These are phyloP conservation scores for Colletotrichum tanaceti DNA, from an alignment of 2,329 filamentous ascomycete species.

Conservation along the genomic window DNA sequence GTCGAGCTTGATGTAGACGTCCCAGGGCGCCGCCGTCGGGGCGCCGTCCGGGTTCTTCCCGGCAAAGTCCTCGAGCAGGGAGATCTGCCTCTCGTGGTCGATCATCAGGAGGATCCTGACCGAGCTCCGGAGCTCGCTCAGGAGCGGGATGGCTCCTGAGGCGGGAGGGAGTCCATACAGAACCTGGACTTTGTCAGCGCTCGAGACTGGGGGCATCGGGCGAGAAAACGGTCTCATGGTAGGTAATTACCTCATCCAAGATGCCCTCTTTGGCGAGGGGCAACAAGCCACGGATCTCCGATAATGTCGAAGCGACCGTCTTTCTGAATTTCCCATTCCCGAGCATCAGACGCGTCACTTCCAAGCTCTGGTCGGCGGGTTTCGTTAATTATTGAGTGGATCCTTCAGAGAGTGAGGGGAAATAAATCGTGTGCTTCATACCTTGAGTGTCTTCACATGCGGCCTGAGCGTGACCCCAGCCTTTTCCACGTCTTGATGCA, in stretches of 20 bases:
- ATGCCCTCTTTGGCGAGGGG: slow-evolving; percentile 53
- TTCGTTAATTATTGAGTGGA: rapidly evolving
- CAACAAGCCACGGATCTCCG: slow-evolving; percentile 54
- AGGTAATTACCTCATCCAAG: too few relatives aligned
- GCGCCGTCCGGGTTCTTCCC: slow-evolving; percentile 6
- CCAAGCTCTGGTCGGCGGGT: slow-evolving; percentile 46
- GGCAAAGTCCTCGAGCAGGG: slow-evolving; percentile 45
- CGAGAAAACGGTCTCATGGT: too few relatives aligned
- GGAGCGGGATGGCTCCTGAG: slow-evolving; percentile 47
- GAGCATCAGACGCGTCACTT: slow-evolving; percentile 56
- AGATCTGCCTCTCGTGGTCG: slow-evolving; percentile 51
- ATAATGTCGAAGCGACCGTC: slow-evolving; percentile 55
- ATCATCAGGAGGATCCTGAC: slow-evolving; percentile 53
- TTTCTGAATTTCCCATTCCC: slow-evolving; percentile 51
- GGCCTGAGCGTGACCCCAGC: slow-evolving; percentile 54
- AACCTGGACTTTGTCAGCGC: slow-evolving; percentile 41
- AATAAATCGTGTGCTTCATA: too few relatives aligned
- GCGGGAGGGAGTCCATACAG: slow-evolving; percentile 56
- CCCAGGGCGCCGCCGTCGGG: slow-evolving; percentile 46
- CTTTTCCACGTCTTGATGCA: slow-evolving; percentile 54
- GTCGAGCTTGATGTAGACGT: slow-evolving; percentile 53
- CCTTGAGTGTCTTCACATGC: slow-evolving; percentile 60
- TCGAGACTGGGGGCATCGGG: too few relatives aligned
- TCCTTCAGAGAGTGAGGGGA: background rate
- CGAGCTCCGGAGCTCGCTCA: slow-evolving; percentile 46